These are phyloP conservation scores for Acrodontium crateriforme DNA, from an alignment of 2,329 filamentous ascomycete genomes.

Conservation along the genomic window DNA sequence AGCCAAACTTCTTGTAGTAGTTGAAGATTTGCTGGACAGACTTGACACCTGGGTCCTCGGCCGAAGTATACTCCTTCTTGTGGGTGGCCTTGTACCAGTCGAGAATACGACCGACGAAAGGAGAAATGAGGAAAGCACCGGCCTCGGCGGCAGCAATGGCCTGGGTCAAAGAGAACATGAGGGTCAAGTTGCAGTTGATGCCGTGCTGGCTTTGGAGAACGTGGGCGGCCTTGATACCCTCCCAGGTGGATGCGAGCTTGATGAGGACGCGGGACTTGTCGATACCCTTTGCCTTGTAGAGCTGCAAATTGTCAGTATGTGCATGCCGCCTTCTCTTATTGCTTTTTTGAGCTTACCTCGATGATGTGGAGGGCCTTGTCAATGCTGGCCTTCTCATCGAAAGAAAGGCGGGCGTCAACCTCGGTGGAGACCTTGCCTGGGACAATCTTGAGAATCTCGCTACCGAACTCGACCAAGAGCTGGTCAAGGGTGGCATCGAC, in stretches of 20 bases:
- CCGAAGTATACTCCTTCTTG: constrained; percentile 82
- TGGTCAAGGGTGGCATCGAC: constrained; percentile 83
- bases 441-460: constrained; percentile 91
- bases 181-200: constrained; percentile 96
- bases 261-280: constrained; percentile 90
- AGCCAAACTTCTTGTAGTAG: constrained; percentile 99
- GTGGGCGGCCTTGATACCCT: constrained; percentile 97
- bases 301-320: constrained; percentile 41
- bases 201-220: constrained; percentile 91
- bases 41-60: constrained; percentile 92
- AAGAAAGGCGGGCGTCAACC: constrained; percentile 91
- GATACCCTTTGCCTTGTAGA: constrained; percentile 88
- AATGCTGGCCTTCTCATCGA: constrained; percentile 82
- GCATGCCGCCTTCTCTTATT: neutral
- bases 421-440: constrained; percentile 98
- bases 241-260: constrained; percentile 98
- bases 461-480: constrained; percentile 94
- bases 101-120: constrained; percentile 97
- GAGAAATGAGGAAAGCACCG: constrained; percentile 91
- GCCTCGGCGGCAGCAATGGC: constrained; percentile 94
- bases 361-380: constrained; percentile 97
- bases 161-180: constrained; percentile 94
- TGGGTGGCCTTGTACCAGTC: constrained; percentile 97
- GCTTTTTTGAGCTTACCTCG: constrained; percentile 47
- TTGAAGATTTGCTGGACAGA: constrained; percentile 92